A percentile compares a stretch with the other conserved stretches of the same genome.
These are phyloP conservation scores for Jackrogersella minutella DNA, from an alignment of 495 filamentous ascomycete species.

Conservation along the genomic window DNA sequence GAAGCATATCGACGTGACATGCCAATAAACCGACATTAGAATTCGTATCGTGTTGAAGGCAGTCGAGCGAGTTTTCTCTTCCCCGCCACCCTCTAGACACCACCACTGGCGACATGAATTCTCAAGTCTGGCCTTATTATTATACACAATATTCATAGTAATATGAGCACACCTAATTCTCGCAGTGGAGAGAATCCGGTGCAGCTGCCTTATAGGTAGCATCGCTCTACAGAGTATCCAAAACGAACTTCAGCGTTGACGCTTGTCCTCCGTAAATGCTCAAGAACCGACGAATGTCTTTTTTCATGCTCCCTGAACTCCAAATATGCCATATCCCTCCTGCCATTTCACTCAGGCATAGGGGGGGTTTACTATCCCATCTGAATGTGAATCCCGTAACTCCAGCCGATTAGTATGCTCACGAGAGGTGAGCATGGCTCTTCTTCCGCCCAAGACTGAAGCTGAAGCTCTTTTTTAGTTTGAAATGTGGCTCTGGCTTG, in stretches of 20 bases:
- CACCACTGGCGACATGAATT: neutral
- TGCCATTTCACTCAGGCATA: constrained; percentile 7
- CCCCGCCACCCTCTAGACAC: constrained; percentile 2
- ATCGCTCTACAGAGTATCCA: constrained; percentile 31
- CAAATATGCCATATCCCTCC: constrained; percentile 29
- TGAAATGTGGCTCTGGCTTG: constrained; percentile 42
- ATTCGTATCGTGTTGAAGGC: neutral
- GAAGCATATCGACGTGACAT: constrained; percentile 6
- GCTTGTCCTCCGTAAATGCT: constrained; percentile 37
- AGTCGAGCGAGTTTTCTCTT: constrained; percentile 15
- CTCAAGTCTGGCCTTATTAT: constrained; percentile 17
- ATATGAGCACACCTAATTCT: constrained; percentile 15
- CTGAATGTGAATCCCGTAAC: constrained; percentile 14
- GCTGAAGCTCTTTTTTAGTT: constrained; percentile 62
- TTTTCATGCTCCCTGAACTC: constrained; percentile 37
- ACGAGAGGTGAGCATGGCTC: constrained; percentile 56
- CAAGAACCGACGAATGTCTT: constrained; percentile 21
- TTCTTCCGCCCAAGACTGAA: constrained; percentile 68
- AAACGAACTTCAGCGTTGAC: constrained; percentile 18
- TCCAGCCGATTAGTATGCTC: constrained; percentile 26
- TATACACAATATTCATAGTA: constrained; percentile 28
- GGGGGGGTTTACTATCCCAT: constrained; percentile 14
- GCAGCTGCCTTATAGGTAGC: neutral
- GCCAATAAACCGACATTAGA: neutral
- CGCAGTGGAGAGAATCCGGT: constrained; percentile 11